Evolutionary conservation across 1,284 basidiomycete species (phyloP).

Genomic region (Singerocomus inundabilis): DNA sequence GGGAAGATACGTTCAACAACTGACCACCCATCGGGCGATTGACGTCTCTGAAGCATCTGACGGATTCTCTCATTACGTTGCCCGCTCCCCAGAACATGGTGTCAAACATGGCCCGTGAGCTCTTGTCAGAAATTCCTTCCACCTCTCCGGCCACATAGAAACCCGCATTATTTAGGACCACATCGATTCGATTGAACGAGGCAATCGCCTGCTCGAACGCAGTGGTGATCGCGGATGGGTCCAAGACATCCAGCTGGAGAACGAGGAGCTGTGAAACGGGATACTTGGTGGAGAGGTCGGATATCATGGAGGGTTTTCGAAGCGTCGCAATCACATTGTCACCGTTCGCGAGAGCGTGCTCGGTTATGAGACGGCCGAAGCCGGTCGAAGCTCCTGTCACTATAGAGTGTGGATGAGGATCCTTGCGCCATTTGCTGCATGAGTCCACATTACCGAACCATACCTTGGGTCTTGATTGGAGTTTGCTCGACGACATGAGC

Average conservation of each 20-base stretch:
- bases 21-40: slow-evolving; percentile 27
- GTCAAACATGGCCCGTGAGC: slow-evolving; percentile 33
- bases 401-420: slow-evolving; percentile 6
- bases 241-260: slow-evolving; percentile 32
- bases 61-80: slow-evolving; percentile 30
- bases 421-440: background rate
- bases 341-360: slow-evolving; percentile 25
- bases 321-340: slow-evolving; percentile 28
- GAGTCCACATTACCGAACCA: slow-evolving; percentile 28
- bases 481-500: slow-evolving; percentile 5
- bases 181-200: slow-evolving; percentile 31
- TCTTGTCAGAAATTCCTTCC: slow-evolving; percentile 29
- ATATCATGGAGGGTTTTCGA: too few species aligned
- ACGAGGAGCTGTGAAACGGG: slow-evolving; percentile 40
- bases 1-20: slow-evolving; percentile 28
- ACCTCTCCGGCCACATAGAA: slow-evolving; percentile 23
- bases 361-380: slow-evolving; percentile 26
- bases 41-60: slow-evolving; percentile 27
- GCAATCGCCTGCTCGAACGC: slow-evolving; percentile 27
- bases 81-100: slow-evolving; percentile 35
- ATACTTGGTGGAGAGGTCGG: slow-evolving; percentile 23
- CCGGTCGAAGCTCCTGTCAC: slow-evolving; percentile 30
- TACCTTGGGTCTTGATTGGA: slow-evolving; percentile 16
- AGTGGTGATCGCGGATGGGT: slow-evolving; percentile 13
- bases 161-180: slow-evolving; percentile 37